phyloP scores from a whole-genome alignment of 1,284 basidiomycete genomes.

The Calocybe gambosa region DNA sequence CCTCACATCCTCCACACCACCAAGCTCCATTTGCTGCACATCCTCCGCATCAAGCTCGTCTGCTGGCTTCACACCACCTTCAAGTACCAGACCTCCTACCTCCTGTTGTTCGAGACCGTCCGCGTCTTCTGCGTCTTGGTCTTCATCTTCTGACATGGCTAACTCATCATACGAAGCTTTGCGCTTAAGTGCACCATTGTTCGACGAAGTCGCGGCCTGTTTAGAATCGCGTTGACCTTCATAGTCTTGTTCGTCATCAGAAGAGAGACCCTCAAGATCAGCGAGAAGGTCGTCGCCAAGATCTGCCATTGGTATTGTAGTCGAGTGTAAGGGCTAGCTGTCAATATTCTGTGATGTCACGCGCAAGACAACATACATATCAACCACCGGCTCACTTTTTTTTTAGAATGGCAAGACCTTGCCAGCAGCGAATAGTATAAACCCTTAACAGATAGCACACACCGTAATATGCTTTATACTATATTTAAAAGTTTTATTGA shows the following conservation, averaged over 20 bases:
- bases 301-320: constrained; percentile 43
- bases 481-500: no score
- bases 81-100: constrained; percentile 66
- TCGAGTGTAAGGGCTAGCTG: no score
- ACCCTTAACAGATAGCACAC: no score
- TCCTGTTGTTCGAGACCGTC: constrained; percentile 29
- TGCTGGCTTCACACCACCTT: constrained; percentile 87
- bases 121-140: constrained; percentile 32
- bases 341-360: no score
- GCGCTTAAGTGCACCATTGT: constrained; percentile 47
- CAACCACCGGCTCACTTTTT: no score
- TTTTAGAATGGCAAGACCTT: no score
- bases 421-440: no score
- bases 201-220: constrained; percentile 25
- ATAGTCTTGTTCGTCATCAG: constrained; percentile 56
- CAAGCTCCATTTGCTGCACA: constrained; percentile 88
- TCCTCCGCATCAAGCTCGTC: constrained; percentile 92
- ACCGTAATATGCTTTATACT: no score
- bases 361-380: no score
- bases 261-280: constrained; percentile 77
- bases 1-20: constrained; percentile 74
- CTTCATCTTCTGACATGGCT: constrained; percentile 33
- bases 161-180: constrained; percentile 51
- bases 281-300: constrained; percentile 86
- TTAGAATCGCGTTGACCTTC: constrained; percentile 33